phyloP scores from a whole-genome alignment of 192 early-diverging fungal species.

The Umbelopsis vinacea region DNA sequence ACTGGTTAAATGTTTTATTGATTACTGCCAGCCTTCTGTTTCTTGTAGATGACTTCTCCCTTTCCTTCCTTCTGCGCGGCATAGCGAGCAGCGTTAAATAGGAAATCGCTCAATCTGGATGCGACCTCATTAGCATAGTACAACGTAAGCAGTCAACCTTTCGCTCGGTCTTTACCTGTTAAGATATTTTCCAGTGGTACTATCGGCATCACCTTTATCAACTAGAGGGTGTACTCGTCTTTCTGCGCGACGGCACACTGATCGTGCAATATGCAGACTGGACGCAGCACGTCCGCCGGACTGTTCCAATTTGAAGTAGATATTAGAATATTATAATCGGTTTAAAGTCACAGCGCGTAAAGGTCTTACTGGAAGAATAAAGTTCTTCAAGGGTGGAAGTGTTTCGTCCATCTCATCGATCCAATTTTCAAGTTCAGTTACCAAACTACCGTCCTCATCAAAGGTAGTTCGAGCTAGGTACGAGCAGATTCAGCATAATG shows the following conservation, averaged over 20 bases:
- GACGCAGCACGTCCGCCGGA: conserved; percentile 87
- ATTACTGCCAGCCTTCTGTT: background rate
- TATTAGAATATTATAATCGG: background rate
- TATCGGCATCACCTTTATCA: conserved; percentile 59
- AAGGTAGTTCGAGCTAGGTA: conserved; percentile 69
- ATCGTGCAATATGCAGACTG: conserved; percentile 82
- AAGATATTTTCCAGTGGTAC: conserved; percentile 66
- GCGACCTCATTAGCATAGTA: background rate
- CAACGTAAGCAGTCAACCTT: background rate
- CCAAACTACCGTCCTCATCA: conserved; percentile 68
- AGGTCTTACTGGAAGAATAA: conserved; percentile 79
- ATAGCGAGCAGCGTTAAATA: conserved; percentile 88
- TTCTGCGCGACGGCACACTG: conserved; percentile 87
- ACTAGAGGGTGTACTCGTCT: conserved; percentile 77
- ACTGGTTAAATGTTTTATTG: background rate
- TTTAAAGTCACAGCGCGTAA: background rate
- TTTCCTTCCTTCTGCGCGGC: conserved; percentile 73
- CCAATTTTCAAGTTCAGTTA: conserved; percentile 75
- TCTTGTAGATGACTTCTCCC: conserved; percentile 78
- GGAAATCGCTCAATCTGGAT: conserved; percentile 79
- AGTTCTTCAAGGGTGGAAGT: conserved; percentile 78
- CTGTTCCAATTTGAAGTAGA: conserved; percentile 35
- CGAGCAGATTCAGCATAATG: background rate
- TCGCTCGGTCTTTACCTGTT: conserved; percentile 52
- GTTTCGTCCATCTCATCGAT: conserved; percentile 76